Conservation (phyloP, 352 stramenopile species). For the Globisporangium orthogonon region DNA sequence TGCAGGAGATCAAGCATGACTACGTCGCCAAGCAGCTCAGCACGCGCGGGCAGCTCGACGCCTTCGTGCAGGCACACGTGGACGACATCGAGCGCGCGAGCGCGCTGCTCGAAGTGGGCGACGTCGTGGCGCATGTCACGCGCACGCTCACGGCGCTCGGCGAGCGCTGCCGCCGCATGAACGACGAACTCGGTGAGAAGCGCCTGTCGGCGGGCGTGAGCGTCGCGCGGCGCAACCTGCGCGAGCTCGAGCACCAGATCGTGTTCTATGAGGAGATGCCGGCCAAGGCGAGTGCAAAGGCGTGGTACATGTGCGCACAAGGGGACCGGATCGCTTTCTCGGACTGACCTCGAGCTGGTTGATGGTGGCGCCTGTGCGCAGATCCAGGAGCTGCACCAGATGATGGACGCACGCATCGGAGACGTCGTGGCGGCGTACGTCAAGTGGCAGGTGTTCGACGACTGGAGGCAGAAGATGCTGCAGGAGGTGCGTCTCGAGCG, state of each 20-base stretch:
- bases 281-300: slow-evolving; percentile 25
- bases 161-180: slow-evolving; percentile 68
- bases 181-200: slow-evolving; percentile 78
- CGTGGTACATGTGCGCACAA: background rate
- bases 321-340: too few relatives aligned
- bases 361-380: background rate
- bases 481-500: slow-evolving; percentile 36
- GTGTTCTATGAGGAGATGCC: slow-evolving; percentile 78
- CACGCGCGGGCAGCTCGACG: slow-evolving; percentile 65
- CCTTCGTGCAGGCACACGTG: slow-evolving; percentile 70
- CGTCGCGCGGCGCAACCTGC: slow-evolving; percentile 73
- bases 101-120: slow-evolving; percentile 57
- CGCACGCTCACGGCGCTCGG: slow-evolving; percentile 48
- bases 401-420: slow-evolving; percentile 39
- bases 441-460: slow-evolving; percentile 68
- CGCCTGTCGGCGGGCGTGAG: slow-evolving; percentile 74
- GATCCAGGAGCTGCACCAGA: slow-evolving; percentile 35
- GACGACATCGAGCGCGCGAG: slow-evolving; percentile 83
- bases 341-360: background rate
- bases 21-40: slow-evolving; percentile 68
- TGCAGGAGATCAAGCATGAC: slow-evolving; percentile 83
- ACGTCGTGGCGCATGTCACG: slow-evolving; percentile 58
- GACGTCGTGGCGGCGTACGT: slow-evolving; percentile 59
- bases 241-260: slow-evolving; percentile 77
- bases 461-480: slow-evolving; percentile 81